Percentiles rank a stretch among this genome's conserved stretches.
Conservation (phyloP, 257 asterid genomes). For the Rubia yunnanensis region DNA sequence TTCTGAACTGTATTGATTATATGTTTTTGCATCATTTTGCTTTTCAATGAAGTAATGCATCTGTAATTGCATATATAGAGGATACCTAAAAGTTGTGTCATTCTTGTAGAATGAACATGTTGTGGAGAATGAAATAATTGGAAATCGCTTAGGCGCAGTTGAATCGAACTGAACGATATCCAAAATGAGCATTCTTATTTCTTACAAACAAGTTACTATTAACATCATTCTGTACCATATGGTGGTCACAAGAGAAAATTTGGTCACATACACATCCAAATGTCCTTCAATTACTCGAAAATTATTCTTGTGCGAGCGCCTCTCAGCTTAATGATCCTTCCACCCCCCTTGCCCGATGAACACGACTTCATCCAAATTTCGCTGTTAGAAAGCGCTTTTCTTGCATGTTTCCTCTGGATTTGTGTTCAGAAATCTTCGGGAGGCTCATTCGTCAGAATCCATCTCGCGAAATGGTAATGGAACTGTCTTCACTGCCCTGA, state of each 20-base stretch:
- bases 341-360: background rate
- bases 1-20: background rate
- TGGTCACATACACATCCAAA: background rate
- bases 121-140: too few relatives aligned
- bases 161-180: background rate
- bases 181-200: background rate
- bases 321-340: background rate
- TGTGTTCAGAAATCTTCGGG: constrained; percentile 3
- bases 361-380: background rate
- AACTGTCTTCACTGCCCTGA: constrained; percentile 82
- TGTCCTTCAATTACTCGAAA: background rate
- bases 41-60: background rate
- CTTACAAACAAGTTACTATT: background rate
- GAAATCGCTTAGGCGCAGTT: background rate
- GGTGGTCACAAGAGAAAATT: background rate
- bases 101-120: background rate
- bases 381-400: background rate
- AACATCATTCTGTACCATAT: background rate
- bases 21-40: too few relatives aligned
- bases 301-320: background rate
- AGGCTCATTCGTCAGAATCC: constrained; percentile 52
- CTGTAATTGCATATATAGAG: background rate
- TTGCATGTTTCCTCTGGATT: constrained; percentile 4
- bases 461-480: constrained; percentile 77
- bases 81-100: background rate